These are phyloP conservation scores for Actinomortierella wolfii DNA, from an alignment of 371 early-diverging fungal species.

Conservation along the genomic window DNA sequence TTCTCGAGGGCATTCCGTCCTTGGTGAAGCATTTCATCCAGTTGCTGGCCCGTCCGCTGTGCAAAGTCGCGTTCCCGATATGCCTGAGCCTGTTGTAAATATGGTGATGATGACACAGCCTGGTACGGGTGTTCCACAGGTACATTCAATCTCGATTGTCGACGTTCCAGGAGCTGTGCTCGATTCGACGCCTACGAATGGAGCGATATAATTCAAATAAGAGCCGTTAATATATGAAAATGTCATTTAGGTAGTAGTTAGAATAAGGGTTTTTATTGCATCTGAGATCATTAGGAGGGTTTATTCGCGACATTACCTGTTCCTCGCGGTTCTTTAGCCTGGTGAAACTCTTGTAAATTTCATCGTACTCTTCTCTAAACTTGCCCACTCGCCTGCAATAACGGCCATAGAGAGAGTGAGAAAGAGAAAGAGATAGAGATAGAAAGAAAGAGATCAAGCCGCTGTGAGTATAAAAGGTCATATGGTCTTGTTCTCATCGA, in stretches of 20 bases:
- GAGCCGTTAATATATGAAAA: no score
- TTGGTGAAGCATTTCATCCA: conserved; percentile 78
- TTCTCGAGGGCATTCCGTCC: conserved; percentile 72
- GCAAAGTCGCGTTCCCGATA: conserved; percentile 52
- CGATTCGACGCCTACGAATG: conserved; percentile 46
- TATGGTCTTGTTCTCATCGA: no score
- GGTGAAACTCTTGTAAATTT: conserved; percentile 59
- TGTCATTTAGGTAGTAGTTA: neutral
- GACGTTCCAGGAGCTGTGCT: conserved; percentile 53
- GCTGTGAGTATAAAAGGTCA: no score
- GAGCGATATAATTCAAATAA: conserved; percentile 10
- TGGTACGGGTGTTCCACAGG: conserved; percentile 36
- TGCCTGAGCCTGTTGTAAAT: conserved; percentile 39
- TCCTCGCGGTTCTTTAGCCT: conserved; percentile 60
- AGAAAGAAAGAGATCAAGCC: no score
- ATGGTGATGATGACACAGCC: conserved; percentile 25
- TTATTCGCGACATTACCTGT: no score
- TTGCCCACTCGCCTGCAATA: conserved; percentile 64
- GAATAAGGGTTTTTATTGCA: neutral
- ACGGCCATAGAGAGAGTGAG: neutral
- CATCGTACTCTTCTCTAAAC: conserved; percentile 67
- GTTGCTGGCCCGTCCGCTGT: conserved; percentile 58
- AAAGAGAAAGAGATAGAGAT: neutral
- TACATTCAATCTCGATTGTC: conserved; percentile 37
- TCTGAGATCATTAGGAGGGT: no score